phyloP scores from a whole-genome alignment of 2,329 filamentous ascomycete genomes.

The Trichoderma endophyticum region DNA sequence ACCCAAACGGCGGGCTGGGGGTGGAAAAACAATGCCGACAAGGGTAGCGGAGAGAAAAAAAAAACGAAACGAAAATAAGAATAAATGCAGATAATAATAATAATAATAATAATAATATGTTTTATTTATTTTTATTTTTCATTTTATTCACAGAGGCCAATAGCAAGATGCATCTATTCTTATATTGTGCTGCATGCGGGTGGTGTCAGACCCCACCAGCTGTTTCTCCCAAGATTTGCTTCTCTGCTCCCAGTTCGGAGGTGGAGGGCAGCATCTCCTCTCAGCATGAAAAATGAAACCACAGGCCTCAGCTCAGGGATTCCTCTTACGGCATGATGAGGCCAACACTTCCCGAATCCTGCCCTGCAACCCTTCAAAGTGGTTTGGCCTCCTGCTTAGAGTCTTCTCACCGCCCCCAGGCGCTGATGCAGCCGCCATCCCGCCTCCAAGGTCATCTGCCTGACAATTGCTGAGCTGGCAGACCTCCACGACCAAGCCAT shows the following conservation, averaged over 20 bases:
- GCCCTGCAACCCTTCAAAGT: neutral
- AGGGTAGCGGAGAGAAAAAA: neutral
- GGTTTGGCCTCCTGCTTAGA: neutral
- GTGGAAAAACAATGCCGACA: neutral
- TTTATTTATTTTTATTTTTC: neutral
- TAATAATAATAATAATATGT: neutral
- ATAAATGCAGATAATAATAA: neutral
- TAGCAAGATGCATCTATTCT: conserved; percentile 5
- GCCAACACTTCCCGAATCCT: neutral
- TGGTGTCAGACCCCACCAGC: conserved; percentile 9
- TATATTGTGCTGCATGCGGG: conserved; percentile 3
- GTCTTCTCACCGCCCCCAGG: conserved; percentile 12
- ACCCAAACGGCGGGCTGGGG: conserved; percentile 5
- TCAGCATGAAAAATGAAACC: neutral
- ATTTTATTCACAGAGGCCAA: neutral
- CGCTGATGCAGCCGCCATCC: conserved; percentile 17
- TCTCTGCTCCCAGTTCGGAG: neutral
- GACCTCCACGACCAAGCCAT: conserved; percentile 22
- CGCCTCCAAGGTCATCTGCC: conserved; percentile 35
- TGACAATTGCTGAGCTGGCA: conserved; percentile 37
- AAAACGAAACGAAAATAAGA: neutral
- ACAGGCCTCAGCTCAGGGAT: neutral
- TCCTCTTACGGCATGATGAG: neutral
- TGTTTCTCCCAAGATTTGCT: neutral
- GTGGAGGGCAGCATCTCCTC: neutral